Percentiles rank a stretch among this genome's conserved stretches.
Evolutionary conservation across 306 rosid species (phyloP).

Genomic region (Vicia faba): DNA sequence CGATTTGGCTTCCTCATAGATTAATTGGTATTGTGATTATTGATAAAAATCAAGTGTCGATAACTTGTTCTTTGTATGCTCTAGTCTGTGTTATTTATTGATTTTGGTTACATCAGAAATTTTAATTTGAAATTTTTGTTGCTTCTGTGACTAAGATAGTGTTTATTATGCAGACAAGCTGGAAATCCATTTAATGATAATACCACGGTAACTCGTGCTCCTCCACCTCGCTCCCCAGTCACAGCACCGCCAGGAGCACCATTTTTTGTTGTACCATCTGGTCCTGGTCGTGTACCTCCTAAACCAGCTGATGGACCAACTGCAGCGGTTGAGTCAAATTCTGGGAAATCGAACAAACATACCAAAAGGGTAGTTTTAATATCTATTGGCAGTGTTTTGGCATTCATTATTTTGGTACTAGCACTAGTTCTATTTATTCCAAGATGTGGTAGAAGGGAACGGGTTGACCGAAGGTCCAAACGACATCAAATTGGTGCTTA

Average conservation of each 20-base stretch:
- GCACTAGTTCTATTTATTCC: constrained; percentile 67
- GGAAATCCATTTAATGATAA: constrained; percentile 85
- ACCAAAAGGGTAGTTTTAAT: constrained; percentile 80
- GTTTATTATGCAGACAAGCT: constrained; percentile 62
- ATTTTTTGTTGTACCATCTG: constrained; percentile 45
- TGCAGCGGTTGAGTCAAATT: constrained; percentile 49
- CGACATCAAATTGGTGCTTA: constrained; percentile 72
- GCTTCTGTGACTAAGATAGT: constrained; percentile 34
- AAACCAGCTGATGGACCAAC: constrained; percentile 78
- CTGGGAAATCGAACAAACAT: constrained; percentile 57
- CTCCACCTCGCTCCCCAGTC: constrained; percentile 58
- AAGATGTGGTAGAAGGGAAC: constrained; percentile 61
- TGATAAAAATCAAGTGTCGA: constrained; percentile 23
- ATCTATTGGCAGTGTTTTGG: constrained; percentile 63
- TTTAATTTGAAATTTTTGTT: constrained; percentile 17
- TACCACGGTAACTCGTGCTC: constrained; percentile 51
- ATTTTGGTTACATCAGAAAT: constrained; percentile 18
- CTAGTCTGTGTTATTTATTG: constrained; percentile 19
- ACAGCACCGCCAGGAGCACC: constrained; percentile 51
- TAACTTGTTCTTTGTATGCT: constrained; percentile 21
- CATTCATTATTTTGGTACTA: constrained; percentile 56
- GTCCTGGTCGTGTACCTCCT: constrained; percentile 53
- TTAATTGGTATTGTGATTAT: constrained; percentile 1
- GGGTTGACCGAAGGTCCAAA: constrained; percentile 56
- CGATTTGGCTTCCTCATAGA: constrained; percentile 17